Evolutionary conservation across 441 rosid species (phyloP).

Genomic region (Adansonia rubrostipa): DNA sequence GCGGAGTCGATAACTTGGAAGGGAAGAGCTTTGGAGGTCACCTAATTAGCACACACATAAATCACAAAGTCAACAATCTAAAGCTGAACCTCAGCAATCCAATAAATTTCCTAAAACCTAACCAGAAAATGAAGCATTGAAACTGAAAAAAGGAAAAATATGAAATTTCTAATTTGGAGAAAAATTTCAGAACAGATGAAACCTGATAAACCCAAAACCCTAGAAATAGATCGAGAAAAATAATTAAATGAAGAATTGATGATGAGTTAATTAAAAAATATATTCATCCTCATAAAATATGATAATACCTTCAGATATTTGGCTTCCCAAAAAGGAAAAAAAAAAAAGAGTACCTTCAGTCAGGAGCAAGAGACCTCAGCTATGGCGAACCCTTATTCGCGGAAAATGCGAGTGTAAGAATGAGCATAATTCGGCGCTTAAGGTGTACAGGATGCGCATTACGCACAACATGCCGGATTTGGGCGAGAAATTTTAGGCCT

Average conservation of each 20-base stretch:
- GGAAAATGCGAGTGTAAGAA: too few relatives aligned
- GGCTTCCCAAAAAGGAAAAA: not conserved
- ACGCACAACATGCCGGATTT: not conserved
- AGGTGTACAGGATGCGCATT: not conserved
- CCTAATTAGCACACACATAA: constrained; percentile 1
- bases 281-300: not conserved
- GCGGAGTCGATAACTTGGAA: not conserved
- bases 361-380: not conserved
- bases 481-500: not conserved
- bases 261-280: not conserved
- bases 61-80: constrained; percentile 5
- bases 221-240: constrained; percentile 2
- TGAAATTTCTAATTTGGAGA: not conserved
- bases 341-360: not conserved
- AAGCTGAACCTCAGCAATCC: not conserved
- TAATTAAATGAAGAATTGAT: not conserved
- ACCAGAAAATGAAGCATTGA: not conserved
- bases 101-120: not conserved
- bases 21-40: not conserved
- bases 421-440: not conserved
- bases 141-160: not conserved
- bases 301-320: not conserved
- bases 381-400: not conserved
- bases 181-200: not conserved
- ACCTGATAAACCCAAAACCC: constrained; percentile 6